Conservation (phyloP, 495 filamentous ascomycete species). For the Penicillium argentinense region DNA sequence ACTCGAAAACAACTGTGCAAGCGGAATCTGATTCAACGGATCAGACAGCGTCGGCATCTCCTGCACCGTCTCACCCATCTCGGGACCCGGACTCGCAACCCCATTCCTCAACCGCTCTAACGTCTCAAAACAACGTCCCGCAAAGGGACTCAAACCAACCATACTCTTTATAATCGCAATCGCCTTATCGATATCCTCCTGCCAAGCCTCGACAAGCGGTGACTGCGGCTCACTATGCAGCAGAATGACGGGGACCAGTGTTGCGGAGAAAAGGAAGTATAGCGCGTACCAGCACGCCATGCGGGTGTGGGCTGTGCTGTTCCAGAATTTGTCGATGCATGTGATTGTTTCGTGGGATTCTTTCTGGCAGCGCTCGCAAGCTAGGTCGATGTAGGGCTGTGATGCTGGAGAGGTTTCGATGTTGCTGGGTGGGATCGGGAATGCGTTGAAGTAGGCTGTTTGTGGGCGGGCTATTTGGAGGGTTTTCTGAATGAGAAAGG, state of each 20-base stretch:
- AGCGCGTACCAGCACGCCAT: constrained; percentile 7
- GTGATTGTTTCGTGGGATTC: constrained; percentile 3
- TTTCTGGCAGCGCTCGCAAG: constrained; percentile 1
- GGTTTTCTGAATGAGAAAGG: constrained; percentile 3
- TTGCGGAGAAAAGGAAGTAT: constrained; percentile 6
- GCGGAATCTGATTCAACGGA: not conserved
- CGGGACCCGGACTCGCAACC: not conserved
- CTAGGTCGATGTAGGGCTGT: not conserved
- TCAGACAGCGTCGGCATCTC: not conserved
- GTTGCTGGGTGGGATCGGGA: not conserved
- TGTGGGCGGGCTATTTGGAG: not conserved
- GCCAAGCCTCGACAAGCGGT: not conserved
- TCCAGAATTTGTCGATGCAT: constrained; percentile 2
- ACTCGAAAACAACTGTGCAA: constrained; percentile 3
- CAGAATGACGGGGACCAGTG: constrained; percentile 1
- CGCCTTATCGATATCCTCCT: constrained; percentile 4
- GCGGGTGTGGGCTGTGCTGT: not conserved
- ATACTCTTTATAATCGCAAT: constrained; percentile 1
- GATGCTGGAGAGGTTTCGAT: not conserved
- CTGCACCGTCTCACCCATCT: not conserved
- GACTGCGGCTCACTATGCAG: constrained; percentile 3
- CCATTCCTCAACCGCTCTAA: not conserved
- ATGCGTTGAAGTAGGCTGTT: not conserved
- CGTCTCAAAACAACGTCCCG: constrained; percentile 2
- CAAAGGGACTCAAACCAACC: constrained; percentile 5